Base-by-base conservation (phyloP, 345 rosid species). In the Combretum micranthum region DNA sequence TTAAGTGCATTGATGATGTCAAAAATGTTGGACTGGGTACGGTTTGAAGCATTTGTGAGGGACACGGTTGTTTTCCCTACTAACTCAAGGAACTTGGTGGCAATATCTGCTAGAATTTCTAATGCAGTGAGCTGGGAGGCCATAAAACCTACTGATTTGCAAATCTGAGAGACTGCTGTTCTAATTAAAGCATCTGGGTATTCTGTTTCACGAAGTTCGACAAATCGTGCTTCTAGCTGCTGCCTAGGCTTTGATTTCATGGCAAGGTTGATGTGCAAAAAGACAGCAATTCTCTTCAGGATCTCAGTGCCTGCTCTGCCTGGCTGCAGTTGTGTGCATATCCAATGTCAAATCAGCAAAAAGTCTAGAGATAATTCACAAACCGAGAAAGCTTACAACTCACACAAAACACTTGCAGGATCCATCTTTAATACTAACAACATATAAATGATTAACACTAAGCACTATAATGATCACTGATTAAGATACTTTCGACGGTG, bases 91-190 rank as follows among this genome's bases (percentile, higher is more conserved):
- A 68, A 80, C 42, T 73, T 70, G 50, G 70, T 50, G 43, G 88
- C 69, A 22, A 69, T 50, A 53, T 53, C 69, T 50, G 88, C 74
- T 10, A 86, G 76, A 52, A 75, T 52, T 55, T 81, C 62, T 26
- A 86, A 66, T 15, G 88, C 77, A 8, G 78, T 73, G 44, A 56
- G 56, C 5, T 76, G 75, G 32, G 77, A 49, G 43, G 75, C 46
- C 55, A 21, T 76, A 71, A 71, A 83, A 2, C 88, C 95, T 1
- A 68, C 49, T 0, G 84, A 81, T 57, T 42, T 69, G 75, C 90
- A 86, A 22, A 80, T 75, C 72, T 83, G 95, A 16, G 83, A 61
- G 46, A 86, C 74, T 37, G 86, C 86, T 45, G 70, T 61, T 78
- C 50, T 70, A 42, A 74, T 75, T 45, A 81, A 21, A 11, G 69